Percentiles rank a stretch among this genome's conserved stretches.
Evolutionary conservation across 345 rosid genomes (phyloP).

Genomic region (Psidium guajava): DNA sequence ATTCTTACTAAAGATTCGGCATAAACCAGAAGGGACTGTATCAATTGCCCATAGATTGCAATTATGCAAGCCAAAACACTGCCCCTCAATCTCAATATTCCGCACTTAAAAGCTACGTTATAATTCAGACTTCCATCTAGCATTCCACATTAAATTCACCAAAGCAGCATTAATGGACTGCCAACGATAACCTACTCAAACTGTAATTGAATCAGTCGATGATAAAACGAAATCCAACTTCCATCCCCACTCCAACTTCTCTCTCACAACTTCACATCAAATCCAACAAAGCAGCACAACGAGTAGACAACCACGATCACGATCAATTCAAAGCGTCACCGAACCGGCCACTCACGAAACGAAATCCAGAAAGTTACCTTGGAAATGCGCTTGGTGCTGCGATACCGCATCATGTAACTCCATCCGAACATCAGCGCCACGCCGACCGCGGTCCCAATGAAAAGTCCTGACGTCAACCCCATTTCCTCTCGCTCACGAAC

Average conservation of each 20-base stretch:
- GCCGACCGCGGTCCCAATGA: constrained; percentile 75
- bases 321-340: not conserved
- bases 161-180: not conserved
- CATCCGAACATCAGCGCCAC: constrained; percentile 88
- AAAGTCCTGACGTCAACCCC: constrained; percentile 82
- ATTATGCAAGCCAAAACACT: not conserved
- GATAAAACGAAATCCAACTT: not conserved
- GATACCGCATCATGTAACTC: constrained; percentile 83
- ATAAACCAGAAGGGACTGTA: not conserved
- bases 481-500: constrained; percentile 10
- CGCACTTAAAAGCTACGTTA: not conserved
- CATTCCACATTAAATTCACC: not conserved
- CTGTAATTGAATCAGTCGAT: not conserved
- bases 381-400: constrained; percentile 65
- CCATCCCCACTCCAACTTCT: not conserved
- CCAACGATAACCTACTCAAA: not conserved
- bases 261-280: not conserved
- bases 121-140: not conserved
- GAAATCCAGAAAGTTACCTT: constrained; percentile 32
- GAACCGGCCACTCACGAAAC: not conserved
- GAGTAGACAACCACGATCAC: not conserved
- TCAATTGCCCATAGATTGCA: not conserved
- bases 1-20: not conserved
- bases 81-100: not conserved
- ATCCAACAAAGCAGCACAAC: not conserved